These are phyloP conservation scores for Beauveria brongniartii DNA, from an alignment of 2,329 filamentous ascomycete species.

Conservation along the genomic window DNA sequence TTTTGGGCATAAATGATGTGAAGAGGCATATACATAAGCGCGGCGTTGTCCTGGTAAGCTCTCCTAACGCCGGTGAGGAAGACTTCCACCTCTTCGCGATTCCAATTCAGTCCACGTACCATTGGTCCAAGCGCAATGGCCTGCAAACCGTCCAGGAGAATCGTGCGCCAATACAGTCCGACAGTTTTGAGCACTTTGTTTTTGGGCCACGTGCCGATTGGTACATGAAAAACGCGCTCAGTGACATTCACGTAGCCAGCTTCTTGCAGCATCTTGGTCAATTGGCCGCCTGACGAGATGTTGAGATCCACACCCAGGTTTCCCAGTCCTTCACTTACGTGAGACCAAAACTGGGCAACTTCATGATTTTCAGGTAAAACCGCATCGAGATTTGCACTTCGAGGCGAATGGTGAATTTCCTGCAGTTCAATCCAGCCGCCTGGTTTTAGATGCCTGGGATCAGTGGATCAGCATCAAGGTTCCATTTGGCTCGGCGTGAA, in stretches of 20 bases:
- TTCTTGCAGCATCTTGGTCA: slow-evolving; percentile 38
- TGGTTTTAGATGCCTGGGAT: slow-evolving; percentile 40
- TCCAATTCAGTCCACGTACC: slow-evolving; percentile 41
- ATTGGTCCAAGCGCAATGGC: slow-evolving; percentile 45
- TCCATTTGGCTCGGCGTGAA: not conserved
- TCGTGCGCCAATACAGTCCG: slow-evolving; percentile 43
- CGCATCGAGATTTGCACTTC: slow-evolving; percentile 32
- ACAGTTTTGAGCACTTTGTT: slow-evolving; percentile 43
- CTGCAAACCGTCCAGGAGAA: slow-evolving; percentile 41
- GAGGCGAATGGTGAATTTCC: slow-evolving; percentile 43
- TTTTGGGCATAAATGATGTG: slow-evolving; percentile 48
- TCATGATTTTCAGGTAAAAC: slow-evolving; percentile 31
- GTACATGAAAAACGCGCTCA: slow-evolving; percentile 41
- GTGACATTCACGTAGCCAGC: slow-evolving; percentile 45
- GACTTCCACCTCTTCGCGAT: slow-evolving; percentile 38
- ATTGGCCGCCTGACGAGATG: slow-evolving; percentile 30
- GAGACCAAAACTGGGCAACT: slow-evolving; percentile 38
- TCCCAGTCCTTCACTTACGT: slow-evolving; percentile 35
- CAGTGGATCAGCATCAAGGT: not conserved
- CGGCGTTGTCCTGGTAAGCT: slow-evolving; percentile 37
- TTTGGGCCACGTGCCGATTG: slow-evolving; percentile 46
- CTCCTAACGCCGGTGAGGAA: slow-evolving; percentile 40
- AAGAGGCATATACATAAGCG: slow-evolving; percentile 47
- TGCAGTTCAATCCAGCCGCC: slow-evolving; percentile 49
- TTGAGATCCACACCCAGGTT: slow-evolving; percentile 40